Conservation (phyloP, 176 grass and related monocot species). For the Oropetium thomaeum region DNA sequence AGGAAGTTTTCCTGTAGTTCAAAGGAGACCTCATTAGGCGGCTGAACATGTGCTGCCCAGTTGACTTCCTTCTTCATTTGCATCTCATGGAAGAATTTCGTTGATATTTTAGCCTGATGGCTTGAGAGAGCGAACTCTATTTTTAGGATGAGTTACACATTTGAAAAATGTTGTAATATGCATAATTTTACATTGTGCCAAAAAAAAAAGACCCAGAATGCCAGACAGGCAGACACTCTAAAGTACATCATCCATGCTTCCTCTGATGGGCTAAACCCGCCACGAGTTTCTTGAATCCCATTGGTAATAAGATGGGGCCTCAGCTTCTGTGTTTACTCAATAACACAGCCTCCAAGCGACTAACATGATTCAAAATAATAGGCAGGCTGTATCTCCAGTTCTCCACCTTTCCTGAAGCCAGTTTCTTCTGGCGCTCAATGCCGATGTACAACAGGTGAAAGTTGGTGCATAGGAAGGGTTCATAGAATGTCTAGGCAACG, state of each 20-base stretch:
- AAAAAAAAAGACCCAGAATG: not conserved
- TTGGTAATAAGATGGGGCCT: not conserved
- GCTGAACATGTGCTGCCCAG: not conserved
- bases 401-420: not conserved
- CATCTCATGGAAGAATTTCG: not conserved
- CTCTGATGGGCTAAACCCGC: not conserved
- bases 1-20: too few species aligned
- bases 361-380: not conserved
- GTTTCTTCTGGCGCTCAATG: not conserved
- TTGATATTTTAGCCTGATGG: not conserved
- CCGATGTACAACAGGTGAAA: conserved; percentile 39
- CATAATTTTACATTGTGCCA: not conserved
- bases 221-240: not conserved
- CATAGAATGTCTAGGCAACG: not conserved
- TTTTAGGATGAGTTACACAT: not conserved
- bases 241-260: too few species aligned
- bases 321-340: not conserved
- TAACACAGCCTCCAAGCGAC: not conserved
- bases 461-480: conserved; percentile 3
- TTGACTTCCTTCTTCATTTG: not conserved
- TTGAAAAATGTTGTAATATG: not conserved
- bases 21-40: too few species aligned
- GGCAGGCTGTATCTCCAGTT: not conserved
- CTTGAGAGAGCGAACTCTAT: not conserved
- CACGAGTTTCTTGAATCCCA: not conserved